A percentile compares a stretch with the other conserved stretches of the same genome.
Conservation (phyloP, 2,329 filamentous ascomycete genomes). For the Lasiodiplodia theobromae region DNA sequence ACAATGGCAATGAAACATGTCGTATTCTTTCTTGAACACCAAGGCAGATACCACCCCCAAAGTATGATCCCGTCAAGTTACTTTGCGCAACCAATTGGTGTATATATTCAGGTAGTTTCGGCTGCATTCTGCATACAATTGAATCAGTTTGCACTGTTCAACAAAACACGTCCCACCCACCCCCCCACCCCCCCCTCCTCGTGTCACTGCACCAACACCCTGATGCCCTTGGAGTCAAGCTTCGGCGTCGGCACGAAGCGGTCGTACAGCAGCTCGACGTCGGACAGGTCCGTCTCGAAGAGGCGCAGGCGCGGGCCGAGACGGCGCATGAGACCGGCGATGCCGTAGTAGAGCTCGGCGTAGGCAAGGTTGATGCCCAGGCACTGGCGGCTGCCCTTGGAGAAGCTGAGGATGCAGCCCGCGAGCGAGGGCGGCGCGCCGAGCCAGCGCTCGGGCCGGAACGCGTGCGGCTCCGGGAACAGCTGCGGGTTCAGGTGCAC, state of each 20-base stretch:
- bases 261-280: neutral
- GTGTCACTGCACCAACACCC: neutral
- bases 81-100: too few species aligned
- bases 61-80: too few species aligned
- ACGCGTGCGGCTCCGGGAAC: constrained; percentile 41
- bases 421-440: constrained; percentile 38
- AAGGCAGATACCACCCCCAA: too few species aligned
- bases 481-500: constrained; percentile 44
- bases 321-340: neutral
- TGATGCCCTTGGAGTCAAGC: constrained; percentile 2
- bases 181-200: too few species aligned
- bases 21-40: too few species aligned
- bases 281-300: neutral
- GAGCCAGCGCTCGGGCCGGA: constrained; percentile 43
- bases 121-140: too few species aligned
- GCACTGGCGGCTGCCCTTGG: constrained; percentile 41
- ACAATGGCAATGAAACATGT: too few species aligned
- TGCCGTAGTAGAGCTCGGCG: neutral
- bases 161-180: too few species aligned
- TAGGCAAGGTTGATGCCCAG: constrained; percentile 40
- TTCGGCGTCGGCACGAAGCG: neutral
- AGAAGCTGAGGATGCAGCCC: constrained; percentile 40
- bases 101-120: too few species aligned
- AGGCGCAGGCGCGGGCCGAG: constrained; percentile 35
- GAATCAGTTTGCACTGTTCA: too few species aligned